Evolutionary conservation across 352 stramenopile genomes (phyloP).

Genomic region (Globisporangium ultimum): DNA sequence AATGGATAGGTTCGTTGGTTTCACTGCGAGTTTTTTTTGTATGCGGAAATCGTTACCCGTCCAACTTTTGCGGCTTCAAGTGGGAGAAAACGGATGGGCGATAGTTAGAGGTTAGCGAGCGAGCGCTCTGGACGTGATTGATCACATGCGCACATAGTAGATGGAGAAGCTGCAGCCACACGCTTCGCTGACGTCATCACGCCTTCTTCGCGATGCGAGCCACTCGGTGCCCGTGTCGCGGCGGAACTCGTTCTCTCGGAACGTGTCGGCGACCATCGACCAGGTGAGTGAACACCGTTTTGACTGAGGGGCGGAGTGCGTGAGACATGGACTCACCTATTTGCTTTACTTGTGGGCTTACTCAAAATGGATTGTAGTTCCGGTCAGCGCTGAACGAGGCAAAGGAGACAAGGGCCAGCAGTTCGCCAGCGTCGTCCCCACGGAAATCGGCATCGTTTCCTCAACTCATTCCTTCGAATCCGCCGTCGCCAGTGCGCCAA

Average conservation of each 20-base stretch:
- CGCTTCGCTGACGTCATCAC: not conserved
- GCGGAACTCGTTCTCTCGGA: constrained; percentile 35
- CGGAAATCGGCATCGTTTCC: constrained; percentile 27
- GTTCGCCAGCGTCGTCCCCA: constrained; percentile 15
- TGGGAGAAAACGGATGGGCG: no score
- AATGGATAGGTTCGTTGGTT: no score
- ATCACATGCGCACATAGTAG: not conserved
- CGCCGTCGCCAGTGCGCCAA: constrained; percentile 10
- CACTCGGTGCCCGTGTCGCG: constrained; percentile 15
- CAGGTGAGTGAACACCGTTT: constrained; percentile 18
- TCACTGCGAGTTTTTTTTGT: no score
- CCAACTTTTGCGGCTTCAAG: no score
- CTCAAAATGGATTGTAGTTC: constrained; percentile 11
- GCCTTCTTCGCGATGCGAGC: not conserved
- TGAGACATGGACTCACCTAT: not conserved
- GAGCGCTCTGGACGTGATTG: no score
- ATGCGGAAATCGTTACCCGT: no score
- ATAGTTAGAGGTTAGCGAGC: no score
- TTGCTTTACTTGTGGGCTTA: not conserved
- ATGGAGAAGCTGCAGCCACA: not conserved
- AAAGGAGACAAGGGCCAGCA: not conserved
- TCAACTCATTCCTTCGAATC: constrained; percentile 9
- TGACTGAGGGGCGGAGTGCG: no score
- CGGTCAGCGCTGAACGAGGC: constrained; percentile 16
- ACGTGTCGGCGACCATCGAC: constrained; percentile 20